Conservation (phyloP, 2,329 filamentous ascomycete genomes). For the Clonostachys rhizophaga region DNA sequence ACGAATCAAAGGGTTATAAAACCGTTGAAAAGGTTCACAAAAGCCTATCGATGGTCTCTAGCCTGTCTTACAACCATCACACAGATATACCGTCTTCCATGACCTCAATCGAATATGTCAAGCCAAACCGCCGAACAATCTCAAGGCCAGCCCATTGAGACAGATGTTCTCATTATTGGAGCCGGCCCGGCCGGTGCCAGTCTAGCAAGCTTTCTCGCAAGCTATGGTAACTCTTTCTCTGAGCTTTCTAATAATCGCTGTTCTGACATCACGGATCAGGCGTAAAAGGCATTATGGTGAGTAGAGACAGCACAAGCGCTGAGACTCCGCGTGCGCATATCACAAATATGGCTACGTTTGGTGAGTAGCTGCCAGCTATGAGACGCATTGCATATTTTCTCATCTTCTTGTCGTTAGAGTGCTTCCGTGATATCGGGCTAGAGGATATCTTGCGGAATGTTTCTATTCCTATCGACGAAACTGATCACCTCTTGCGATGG, state of each 20-base stretch:
- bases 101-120: too few relatives aligned
- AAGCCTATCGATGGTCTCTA: too few relatives aligned
- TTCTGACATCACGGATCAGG: not conserved
- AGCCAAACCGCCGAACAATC: too few relatives aligned
- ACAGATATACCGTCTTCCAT: too few relatives aligned
- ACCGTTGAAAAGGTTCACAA: too few relatives aligned
- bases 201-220: not conserved
- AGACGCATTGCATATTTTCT: not conserved
- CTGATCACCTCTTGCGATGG: not conserved
- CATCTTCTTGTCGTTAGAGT: not conserved
- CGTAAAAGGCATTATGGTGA: not conserved
- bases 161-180: constrained; percentile 81
- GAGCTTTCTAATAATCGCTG: not conserved
- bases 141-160: constrained; percentile 42
- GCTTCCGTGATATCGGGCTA: not conserved
- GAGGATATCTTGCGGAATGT: not conserved
- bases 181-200: constrained; percentile 78
- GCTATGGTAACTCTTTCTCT: not conserved
- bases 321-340: not conserved
- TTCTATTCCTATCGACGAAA: not conserved
- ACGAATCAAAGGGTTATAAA: too few relatives aligned
- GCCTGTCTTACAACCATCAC: too few relatives aligned
- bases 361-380: not conserved
- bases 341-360: not conserved
- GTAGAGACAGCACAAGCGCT: not conserved